Conservation (phyloP, 805 yeast genomes). For the Candida nemodendra region DNA sequence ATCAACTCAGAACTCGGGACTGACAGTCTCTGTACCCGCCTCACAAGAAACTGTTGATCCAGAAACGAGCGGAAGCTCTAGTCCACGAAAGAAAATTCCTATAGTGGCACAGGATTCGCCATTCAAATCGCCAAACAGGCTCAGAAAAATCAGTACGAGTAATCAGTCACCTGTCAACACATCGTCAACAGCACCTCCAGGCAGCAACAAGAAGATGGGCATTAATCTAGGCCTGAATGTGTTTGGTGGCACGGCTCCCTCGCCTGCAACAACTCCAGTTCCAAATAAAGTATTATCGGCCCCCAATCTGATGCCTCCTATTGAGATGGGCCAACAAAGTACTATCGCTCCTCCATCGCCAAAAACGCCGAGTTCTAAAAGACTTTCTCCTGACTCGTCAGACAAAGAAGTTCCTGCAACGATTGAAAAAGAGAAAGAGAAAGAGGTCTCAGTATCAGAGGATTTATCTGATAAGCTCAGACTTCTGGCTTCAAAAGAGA, state of each 20-base stretch:
- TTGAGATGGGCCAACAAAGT: neutral
- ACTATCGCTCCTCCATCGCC: slow-evolving; percentile 6
- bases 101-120: too few relatives aligned
- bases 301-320: slow-evolving; percentile 5
- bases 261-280: slow-evolving; percentile 1
- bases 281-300: neutral
- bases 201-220: slow-evolving; percentile 24
- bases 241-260: slow-evolving; percentile 17
- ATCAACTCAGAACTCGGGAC: too few relatives aligned
- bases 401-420: neutral
- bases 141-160: slow-evolving; percentile 25
- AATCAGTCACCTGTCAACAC: too few relatives aligned
- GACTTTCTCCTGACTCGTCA: neutral
- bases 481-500: slow-evolving; percentile 64
- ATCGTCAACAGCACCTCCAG: slow-evolving; percentile 9
- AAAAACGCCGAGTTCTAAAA: slow-evolving; percentile 4
- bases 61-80: slow-evolving; percentile 3
- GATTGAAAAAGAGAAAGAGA: slow-evolving; percentile 1
- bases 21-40: too few relatives aligned
- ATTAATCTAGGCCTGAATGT: slow-evolving; percentile 32
- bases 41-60: too few relatives aligned
- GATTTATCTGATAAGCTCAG: slow-evolving; percentile 57
- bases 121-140: too few relatives aligned
- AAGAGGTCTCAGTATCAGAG: slow-evolving; percentile 3
- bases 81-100: slow-evolving; percentile 9